phyloP scores from a whole-genome alignment of 257 asterid genomes.

The Fraxinus americana region DNA sequence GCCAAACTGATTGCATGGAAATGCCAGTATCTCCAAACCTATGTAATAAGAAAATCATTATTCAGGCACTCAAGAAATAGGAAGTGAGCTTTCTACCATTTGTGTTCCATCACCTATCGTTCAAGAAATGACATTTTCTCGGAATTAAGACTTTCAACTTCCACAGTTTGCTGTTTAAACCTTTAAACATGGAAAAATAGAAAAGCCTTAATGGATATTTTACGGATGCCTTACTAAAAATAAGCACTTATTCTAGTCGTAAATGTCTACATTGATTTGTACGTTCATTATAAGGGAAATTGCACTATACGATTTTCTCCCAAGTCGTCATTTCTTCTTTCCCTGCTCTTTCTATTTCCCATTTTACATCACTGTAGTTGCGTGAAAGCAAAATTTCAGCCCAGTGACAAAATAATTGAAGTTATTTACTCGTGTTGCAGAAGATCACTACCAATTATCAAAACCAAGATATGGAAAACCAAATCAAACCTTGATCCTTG shows the following conservation, averaged over 20 bases:
- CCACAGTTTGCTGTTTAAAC: not conserved
- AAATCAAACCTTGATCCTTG: slow-evolving; percentile 33
- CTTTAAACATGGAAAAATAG: not conserved
- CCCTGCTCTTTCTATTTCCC: not conserved
- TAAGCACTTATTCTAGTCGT: not conserved
- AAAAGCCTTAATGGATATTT: not conserved
- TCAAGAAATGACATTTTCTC: not conserved
- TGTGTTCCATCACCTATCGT: not conserved
- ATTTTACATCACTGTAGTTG: not conserved
- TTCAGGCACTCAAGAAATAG: not conserved
- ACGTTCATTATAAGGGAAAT: not conserved
- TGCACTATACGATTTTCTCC: not conserved
- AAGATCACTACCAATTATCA: not conserved
- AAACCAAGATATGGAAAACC: not conserved
- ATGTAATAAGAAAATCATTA: not conserved
- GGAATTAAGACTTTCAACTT: not conserved
- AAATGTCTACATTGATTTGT: not conserved
- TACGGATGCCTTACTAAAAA: not conserved
- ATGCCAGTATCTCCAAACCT: slow-evolving; percentile 23
- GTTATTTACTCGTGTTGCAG: not conserved
- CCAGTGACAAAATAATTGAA: not conserved
- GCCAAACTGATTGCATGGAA: slow-evolving; percentile 27
- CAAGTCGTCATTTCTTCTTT: not conserved
- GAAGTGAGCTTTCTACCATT: not conserved
- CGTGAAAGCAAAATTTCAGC: not conserved